Evolutionary conservation across 2,329 filamentous ascomycete genomes (phyloP).

Genomic region (Nigrospora oryzae): DNA sequence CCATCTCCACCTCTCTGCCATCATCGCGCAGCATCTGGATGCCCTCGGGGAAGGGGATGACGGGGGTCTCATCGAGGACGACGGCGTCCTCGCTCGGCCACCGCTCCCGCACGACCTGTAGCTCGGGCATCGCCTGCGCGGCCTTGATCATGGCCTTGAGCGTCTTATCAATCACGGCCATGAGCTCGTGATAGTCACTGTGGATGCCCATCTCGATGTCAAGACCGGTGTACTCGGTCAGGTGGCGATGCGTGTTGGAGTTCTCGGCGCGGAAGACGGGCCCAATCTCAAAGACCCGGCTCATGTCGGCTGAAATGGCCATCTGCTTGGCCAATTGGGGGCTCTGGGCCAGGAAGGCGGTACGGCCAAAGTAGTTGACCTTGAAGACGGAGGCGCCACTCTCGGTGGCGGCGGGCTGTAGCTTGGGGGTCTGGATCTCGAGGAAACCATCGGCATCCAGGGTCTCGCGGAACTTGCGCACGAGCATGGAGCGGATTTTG

Average conservation of each 20-base stretch:
- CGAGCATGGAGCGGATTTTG: conserved; percentile 35
- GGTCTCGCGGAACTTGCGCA: conserved; percentile 55
- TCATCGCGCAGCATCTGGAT: conserved; percentile 77
- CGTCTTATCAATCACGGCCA: conserved; percentile 68
- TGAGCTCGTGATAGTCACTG: conserved; percentile 81
- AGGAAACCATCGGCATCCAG: conserved; percentile 73
- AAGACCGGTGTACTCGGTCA: conserved; percentile 90
- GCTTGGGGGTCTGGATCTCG: conserved; percentile 88
- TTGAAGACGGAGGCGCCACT: conserved; percentile 88
- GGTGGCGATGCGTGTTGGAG: conserved; percentile 87
- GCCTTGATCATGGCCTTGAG: conserved; percentile 75
- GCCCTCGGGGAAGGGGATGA: conserved; percentile 72
- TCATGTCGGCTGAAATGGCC: conserved; percentile 82
- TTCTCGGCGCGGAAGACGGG: conserved; percentile 92
- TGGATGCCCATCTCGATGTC: conserved; percentile 91
- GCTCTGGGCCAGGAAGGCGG: conserved; percentile 83
- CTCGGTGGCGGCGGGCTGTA: conserved; percentile 84
- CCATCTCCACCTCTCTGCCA: conserved; percentile 63
- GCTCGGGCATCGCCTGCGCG: conserved; percentile 56
- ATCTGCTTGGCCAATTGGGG: conserved; percentile 92
- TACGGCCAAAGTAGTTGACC: conserved; percentile 82
- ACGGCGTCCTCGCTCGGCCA: conserved; percentile 83
- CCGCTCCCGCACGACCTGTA: conserved; percentile 71
- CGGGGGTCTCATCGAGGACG: conserved; percentile 77
- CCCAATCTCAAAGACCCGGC: conserved; percentile 80